Conservation (phyloP, 2,329 filamentous ascomycete species). For the Fusarium metavorans region DNA sequence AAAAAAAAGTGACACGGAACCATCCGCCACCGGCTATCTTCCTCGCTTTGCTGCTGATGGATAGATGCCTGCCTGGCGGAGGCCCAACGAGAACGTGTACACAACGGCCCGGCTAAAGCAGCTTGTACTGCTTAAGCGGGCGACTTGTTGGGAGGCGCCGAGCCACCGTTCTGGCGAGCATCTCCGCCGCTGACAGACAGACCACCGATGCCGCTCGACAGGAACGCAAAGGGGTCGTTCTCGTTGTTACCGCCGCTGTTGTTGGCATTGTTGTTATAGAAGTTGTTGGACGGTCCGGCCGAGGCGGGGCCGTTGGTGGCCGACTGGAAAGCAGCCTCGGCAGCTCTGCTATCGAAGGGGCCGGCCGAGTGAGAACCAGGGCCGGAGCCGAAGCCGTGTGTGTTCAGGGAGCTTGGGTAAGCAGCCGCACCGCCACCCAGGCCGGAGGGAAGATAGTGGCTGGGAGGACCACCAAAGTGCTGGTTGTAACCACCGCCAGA, state of each 20-base stretch:
- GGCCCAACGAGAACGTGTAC: constrained; percentile 44
- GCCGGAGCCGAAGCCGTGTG: constrained; percentile 78
- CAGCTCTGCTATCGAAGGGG: constrained; percentile 91
- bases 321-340: constrained; percentile 93
- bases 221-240: constrained; percentile 83
- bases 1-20: constrained; percentile 45
- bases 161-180: constrained; percentile 71
- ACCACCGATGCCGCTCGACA: constrained; percentile 78
- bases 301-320: constrained; percentile 85
- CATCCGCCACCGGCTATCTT: constrained; percentile 25
- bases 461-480: constrained; percentile 88
- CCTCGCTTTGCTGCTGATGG: constrained; percentile 22
- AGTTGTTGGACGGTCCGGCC: constrained; percentile 73
- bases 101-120: constrained; percentile 41
- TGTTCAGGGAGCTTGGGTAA: constrained; percentile 85
- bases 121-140: constrained; percentile 60
- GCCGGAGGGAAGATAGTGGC: constrained; percentile 90
- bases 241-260: constrained; percentile 74
- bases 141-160: constrained; percentile 69
- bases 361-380: constrained; percentile 85
- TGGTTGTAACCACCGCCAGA: constrained; percentile 76
- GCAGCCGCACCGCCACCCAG: constrained; percentile 76
- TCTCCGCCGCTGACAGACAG: constrained; percentile 77
- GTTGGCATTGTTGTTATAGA: constrained; percentile 69
- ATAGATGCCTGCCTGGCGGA: constrained; percentile 19